These are phyloP conservation scores for Epichloe sp. DNA, from an alignment of 2,329 filamentous ascomycete species.

Conservation along the genomic window DNA sequence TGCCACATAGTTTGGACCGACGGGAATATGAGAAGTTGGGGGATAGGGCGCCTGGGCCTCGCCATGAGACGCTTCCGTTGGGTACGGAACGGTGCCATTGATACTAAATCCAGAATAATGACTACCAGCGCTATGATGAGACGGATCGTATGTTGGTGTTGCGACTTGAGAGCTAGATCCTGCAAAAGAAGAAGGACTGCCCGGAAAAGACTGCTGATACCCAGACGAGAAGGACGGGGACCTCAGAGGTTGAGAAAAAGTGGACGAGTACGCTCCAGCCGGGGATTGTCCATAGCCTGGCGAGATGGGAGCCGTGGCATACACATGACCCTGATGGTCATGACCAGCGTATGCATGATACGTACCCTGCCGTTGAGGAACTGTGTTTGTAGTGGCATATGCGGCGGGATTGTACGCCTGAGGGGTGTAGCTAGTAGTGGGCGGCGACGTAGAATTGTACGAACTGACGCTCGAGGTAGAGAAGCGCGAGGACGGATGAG, in stretches of 20 bases:
- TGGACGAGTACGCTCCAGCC: constrained; percentile 19
- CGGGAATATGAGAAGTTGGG: constrained; percentile 37
- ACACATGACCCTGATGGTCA: constrained; percentile 30
- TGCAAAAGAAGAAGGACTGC: constrained; percentile 19
- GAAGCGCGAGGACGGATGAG: constrained; percentile 27
- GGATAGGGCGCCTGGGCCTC: constrained; percentile 35
- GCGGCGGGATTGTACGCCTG: constrained; percentile 47
- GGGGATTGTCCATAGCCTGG: constrained; percentile 25
- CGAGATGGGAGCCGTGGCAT: constrained; percentile 22
- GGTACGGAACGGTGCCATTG: constrained; percentile 19
- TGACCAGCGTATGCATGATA: constrained; percentile 32
- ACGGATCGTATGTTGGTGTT: constrained; percentile 24
- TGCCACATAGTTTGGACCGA: constrained; percentile 36
- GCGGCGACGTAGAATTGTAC: constrained; percentile 19
- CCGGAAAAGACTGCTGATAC: constrained; percentile 28
- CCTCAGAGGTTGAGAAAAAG: constrained; percentile 8
- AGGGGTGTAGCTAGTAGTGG: constrained; percentile 33
- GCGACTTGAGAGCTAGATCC: constrained; percentile 15
- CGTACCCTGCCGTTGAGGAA: constrained; percentile 37
- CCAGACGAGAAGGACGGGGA: constrained; percentile 20
- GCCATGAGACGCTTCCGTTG: constrained; percentile 10
- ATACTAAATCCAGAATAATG: constrained; percentile 19
- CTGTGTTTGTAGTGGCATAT: constrained; percentile 32
- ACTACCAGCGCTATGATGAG: constrained; percentile 13
- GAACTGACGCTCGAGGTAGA: constrained; percentile 22